A percentile compares a stretch with the other conserved stretches of the same genome.
Evolutionary conservation across 306 rosid species (phyloP).

Genomic region (Spatholobus suberectus): DNA sequence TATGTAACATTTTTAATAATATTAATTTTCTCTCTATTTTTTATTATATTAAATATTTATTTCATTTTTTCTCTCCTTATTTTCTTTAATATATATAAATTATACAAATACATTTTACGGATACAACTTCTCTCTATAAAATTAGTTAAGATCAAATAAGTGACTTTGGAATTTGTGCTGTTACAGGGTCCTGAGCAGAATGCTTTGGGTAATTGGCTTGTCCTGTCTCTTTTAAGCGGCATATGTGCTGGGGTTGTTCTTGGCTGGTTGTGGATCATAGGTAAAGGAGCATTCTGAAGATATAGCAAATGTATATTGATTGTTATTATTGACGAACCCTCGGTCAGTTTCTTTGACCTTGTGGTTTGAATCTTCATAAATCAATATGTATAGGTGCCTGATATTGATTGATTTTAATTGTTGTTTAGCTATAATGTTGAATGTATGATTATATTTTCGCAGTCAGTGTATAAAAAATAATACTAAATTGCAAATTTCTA

Average conservation of each 20-base stretch:
- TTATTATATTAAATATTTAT: no score
- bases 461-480: no score
- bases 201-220: constrained; percentile 87
- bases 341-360: not conserved
- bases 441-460: no score
- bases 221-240: constrained; percentile 62
- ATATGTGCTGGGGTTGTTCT: constrained; percentile 73
- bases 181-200: constrained; percentile 93
- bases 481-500: no score
- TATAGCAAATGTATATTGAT: not conserved
- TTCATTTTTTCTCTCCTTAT: no score
- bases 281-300: constrained; percentile 48
- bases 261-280: constrained; percentile 90
- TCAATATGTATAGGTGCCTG: not conserved
- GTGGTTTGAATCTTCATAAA: not conserved
- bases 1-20: no score
- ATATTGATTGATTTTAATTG: not conserved
- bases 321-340: not conserved
- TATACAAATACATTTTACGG: no score
- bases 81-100: no score
- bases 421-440: no score
- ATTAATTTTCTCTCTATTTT: no score
- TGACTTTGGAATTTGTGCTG: not conserved
- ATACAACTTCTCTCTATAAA: no score
- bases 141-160: not conserved